phyloP scores from a whole-genome alignment of 176 grass and related monocot genomes.

The Phoenix roebelenii region DNA sequence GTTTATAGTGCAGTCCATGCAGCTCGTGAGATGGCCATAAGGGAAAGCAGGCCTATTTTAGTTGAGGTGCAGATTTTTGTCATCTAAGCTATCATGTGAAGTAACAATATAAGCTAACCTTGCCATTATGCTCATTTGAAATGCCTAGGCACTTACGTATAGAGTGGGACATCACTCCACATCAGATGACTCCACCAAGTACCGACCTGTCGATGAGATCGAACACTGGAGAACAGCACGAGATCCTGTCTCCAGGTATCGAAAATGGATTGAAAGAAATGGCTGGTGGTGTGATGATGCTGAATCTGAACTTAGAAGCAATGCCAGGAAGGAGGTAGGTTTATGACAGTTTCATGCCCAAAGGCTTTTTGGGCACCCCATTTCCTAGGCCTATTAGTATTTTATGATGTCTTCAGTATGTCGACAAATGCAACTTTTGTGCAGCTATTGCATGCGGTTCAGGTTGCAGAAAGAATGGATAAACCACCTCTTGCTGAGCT shows the following conservation, averaged over 20 bases:
- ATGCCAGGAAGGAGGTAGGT: slow-evolving; percentile 68
- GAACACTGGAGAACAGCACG: slow-evolving; percentile 82
- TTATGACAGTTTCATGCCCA: background rate
- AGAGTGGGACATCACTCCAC: slow-evolving; percentile 96
- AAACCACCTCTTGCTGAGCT: slow-evolving; percentile 60
- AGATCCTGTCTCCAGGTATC: slow-evolving; percentile 83
- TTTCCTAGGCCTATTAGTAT: too few relatives aligned
- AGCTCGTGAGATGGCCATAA: slow-evolving; percentile 77
- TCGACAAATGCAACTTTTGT: background rate
- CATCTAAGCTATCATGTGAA: too few relatives aligned
- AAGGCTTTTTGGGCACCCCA: too few relatives aligned
- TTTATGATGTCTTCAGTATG: too few relatives aligned
- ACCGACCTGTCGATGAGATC: slow-evolving; percentile 78
- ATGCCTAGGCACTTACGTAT: slow-evolving; percentile 75
- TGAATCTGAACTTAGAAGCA: slow-evolving; percentile 68
- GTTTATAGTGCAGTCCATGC: slow-evolving; percentile 83
- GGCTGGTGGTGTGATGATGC: slow-evolving; percentile 79
- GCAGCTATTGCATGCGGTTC: slow-evolving; percentile 81
- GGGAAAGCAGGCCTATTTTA: slow-evolving; percentile 77
- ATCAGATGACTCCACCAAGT: slow-evolving; percentile 96
- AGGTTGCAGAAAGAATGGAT: slow-evolving; percentile 64
- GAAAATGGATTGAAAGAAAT: slow-evolving; percentile 88
- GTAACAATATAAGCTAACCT: background rate
- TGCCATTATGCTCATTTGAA: background rate
- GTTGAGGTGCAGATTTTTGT: slow-evolving; percentile 47